Base-by-base conservation (phyloP, 2,329 filamentous ascomycete species). In the Cercospora sp. region DNA sequence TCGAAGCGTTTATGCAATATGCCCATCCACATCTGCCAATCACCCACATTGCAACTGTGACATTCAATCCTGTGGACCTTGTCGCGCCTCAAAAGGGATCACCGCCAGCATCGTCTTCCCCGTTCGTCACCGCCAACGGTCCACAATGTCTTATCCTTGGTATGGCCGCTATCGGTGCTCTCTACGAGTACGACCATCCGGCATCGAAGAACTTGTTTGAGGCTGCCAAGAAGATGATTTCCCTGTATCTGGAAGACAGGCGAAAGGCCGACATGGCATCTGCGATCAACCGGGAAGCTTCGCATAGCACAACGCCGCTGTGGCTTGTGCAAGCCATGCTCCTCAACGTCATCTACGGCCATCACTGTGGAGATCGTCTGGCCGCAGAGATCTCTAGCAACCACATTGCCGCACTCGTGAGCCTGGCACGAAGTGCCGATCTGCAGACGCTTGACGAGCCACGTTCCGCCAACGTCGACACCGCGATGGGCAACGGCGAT, bases 271-370 rank as follows among this genome's bases (percentile, higher is more conserved):
- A 96, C 77, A 90, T 96, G 78, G 85, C 86, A 23, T 85, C 86
- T 53, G 85, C 85, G 5, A 80, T 87, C 26, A 86, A 84, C 63
- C 85, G 86, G 6, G 64, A 68, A 12, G 72, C 72, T 9, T 68
- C 72, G 13, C 73, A 73, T 13, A 81, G 84, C 12, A 74, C 88
- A 64, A 89, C 94, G 2, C 94, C 94, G 0, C 85, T 97, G 48
- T 98, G 94, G 94, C 85, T 99, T 28, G 93, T 98, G 16, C 95
- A 98, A 80, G 93, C 94, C 0, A 98, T 98, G 94, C 84, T 98
- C 8, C 85, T 99, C 61, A 98, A 97, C 77, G 92, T 98, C 42
- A 91, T 97, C 16, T 98, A 97, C 77, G 94, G 94, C 13, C 92
- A 97, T 79, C 96, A 97, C 73, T 97, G 93, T 78, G 93, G 92